These are phyloP conservation scores for Actinomortierella ambigua DNA, from an alignment of 371 early-diverging fungal genomes.

Conservation along the genomic window DNA sequence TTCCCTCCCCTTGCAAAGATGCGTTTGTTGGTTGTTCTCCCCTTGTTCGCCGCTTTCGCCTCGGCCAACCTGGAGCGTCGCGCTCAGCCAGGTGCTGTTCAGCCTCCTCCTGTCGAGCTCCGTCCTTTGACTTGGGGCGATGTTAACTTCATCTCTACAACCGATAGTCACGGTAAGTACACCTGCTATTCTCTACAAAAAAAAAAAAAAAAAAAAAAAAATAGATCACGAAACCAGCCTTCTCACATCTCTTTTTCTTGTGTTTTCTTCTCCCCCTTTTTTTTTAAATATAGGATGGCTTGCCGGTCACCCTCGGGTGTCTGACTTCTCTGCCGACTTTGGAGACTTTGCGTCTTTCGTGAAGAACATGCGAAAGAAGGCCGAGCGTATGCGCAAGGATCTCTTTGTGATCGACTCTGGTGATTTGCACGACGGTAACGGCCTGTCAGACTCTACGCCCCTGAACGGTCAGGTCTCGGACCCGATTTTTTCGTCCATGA, in stretches of 20 bases:
- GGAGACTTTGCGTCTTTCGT: conserved; percentile 63
- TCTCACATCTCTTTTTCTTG: neutral
- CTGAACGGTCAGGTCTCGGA: conserved; percentile 50
- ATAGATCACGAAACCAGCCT: neutral
- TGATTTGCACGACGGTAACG: conserved; percentile 49
- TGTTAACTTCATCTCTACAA: conserved; percentile 57
- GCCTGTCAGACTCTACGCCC: conserved; percentile 55
- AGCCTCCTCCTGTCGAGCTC: conserved; percentile 33
- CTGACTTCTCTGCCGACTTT: conserved; percentile 55
- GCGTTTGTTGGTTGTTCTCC: conserved; percentile 16
- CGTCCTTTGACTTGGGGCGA: conserved; percentile 56
- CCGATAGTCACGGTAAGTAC: conserved; percentile 44
- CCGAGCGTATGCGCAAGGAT: conserved; percentile 51
- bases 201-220: neutral
- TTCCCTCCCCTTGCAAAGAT: neutral
- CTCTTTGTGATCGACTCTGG: conserved; percentile 65
- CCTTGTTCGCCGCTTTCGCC: conserved; percentile 17
- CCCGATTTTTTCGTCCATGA: conserved; percentile 49
- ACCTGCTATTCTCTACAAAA: no score
- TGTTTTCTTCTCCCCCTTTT: conserved; percentile 1
- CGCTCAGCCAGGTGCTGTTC: conserved; percentile 46
- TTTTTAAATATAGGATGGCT: conserved; percentile 1
- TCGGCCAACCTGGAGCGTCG: conserved; percentile 25
- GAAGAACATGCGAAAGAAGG: conserved; percentile 55
- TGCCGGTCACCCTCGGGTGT: conserved; percentile 51